Evolutionary conservation across 805 yeast species (phyloP).

Genomic region (Barnettozyma sp.): DNA sequence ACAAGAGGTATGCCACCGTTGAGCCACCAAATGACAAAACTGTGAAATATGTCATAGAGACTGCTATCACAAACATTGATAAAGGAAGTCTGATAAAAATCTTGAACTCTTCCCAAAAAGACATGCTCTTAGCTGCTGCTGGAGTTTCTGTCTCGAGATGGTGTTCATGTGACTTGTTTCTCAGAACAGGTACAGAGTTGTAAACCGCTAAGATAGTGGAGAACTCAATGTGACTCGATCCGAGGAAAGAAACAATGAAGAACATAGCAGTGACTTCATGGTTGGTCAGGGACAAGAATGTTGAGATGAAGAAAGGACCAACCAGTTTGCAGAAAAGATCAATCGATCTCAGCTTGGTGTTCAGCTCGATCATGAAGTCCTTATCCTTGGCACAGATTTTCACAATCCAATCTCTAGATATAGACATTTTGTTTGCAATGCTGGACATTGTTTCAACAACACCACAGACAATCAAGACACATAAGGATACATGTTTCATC

Average conservation of each 20-base stretch:
- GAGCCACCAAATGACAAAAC: slow-evolving; percentile 34
- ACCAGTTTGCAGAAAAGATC: slow-evolving; percentile 32
- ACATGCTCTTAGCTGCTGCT: slow-evolving; percentile 4
- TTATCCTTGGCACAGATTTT: slow-evolving; percentile 27
- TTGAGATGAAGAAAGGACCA: slow-evolving; percentile 32
- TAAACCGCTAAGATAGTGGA: slow-evolving; percentile 29
- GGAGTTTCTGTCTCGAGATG: neutral
- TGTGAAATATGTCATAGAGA: slow-evolving; percentile 29
- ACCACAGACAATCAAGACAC: slow-evolving; percentile 26
- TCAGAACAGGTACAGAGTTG: slow-evolving; percentile 25
- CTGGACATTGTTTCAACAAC: slow-evolving; percentile 30
- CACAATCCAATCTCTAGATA: slow-evolving; percentile 37
- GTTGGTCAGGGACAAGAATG: slow-evolving; percentile 22
- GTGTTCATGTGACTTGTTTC: neutral
- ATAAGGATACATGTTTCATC: slow-evolving; percentile 10
- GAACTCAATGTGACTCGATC: slow-evolving; percentile 29
- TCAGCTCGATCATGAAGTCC: slow-evolving; percentile 23
- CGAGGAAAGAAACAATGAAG: slow-evolving; percentile 24
- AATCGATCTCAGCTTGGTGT: slow-evolving; percentile 32
- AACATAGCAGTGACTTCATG: slow-evolving; percentile 23
- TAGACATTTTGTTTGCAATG: slow-evolving; percentile 31
- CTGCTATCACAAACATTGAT: slow-evolving; percentile 27
- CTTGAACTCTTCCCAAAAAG: slow-evolving; percentile 11
- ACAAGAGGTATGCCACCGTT: slow-evolving; percentile 30
- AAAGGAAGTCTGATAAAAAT: slow-evolving; percentile 24